Percentiles rank a stretch among this genome's conserved stretches.
phyloP scores from a whole-genome alignment of 805 yeast genomes.

The Candida bentonensis region DNA sequence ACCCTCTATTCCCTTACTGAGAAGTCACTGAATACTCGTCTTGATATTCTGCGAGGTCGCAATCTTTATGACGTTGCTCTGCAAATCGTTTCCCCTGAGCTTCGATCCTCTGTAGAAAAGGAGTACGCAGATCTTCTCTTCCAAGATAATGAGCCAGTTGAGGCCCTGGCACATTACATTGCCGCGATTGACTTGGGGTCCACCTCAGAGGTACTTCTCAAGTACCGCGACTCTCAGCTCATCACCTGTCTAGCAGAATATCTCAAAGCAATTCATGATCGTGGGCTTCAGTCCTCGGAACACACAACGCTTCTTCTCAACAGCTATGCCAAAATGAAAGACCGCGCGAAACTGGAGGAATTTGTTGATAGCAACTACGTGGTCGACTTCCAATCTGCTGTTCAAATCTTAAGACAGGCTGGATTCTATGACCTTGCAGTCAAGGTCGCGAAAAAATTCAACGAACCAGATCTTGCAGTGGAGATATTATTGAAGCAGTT shows the following conservation, averaged over 20 bases:
- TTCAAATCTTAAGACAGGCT: slow-evolving; percentile 59
- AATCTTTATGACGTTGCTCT: slow-evolving; percentile 27
- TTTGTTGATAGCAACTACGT: slow-evolving; percentile 37
- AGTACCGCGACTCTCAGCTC: slow-evolving; percentile 64
- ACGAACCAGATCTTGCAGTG: slow-evolving; percentile 62
- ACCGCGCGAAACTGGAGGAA: slow-evolving; percentile 37
- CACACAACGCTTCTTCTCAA: slow-evolving; percentile 71
- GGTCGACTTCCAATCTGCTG: slow-evolving; percentile 48
- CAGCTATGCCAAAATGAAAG: slow-evolving; percentile 64
- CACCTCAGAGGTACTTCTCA: slow-evolving; percentile 64
- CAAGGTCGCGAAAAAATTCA: slow-evolving; percentile 50
- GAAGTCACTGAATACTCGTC: slow-evolving; percentile 49
- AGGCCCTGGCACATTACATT: slow-evolving; percentile 65
- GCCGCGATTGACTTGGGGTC: slow-evolving; percentile 39
- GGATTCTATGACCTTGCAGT: slow-evolving; percentile 56
- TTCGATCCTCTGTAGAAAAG: slow-evolving; percentile 31
- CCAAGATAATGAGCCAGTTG: slow-evolving; percentile 47
- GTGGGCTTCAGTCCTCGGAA: slow-evolving; percentile 50
- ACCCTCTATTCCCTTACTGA: slow-evolving; percentile 54
- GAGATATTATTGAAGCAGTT: slow-evolving; percentile 60
- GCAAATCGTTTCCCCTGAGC: slow-evolving; percentile 4
- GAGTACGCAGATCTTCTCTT: slow-evolving; percentile 64
- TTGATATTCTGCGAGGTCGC: slow-evolving; percentile 53
- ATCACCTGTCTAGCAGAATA: slow-evolving; percentile 50
- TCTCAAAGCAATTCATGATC: slow-evolving; percentile 43